These are phyloP conservation scores for Symbiodinium pilosum DNA, from an alignment of 73 alveolate genomes.

Conservation along the genomic window DNA sequence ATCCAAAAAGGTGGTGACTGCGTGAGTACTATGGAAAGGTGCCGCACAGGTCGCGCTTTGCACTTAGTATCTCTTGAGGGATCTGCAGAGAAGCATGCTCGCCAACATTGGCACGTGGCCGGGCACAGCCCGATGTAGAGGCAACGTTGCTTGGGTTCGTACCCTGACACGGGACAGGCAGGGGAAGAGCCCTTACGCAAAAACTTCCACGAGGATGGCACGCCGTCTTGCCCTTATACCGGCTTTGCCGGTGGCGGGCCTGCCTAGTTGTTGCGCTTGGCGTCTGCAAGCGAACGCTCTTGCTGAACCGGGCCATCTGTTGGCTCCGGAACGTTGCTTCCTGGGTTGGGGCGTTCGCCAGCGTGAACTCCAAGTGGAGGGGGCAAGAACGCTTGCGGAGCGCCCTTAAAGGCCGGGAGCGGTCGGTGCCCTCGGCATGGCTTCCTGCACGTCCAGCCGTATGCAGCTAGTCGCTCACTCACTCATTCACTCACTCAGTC, in stretches of 20 bases:
- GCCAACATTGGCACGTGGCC: background rate
- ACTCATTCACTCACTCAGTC: background rate
- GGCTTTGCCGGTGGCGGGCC: slow-evolving; percentile 11
- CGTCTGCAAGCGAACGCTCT: background rate
- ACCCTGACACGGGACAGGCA: too few relatives aligned
- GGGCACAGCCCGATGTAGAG: background rate
- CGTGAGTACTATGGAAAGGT: background rate
- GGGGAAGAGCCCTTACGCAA: too few relatives aligned
- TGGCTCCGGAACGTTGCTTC: background rate
- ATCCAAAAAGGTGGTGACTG: background rate
- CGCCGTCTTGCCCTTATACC: background rate
- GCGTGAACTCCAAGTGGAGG: background rate
- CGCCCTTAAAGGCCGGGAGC: background rate
- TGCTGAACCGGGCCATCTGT: background rate
- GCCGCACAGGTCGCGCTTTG: background rate
- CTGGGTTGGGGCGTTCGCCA: background rate
- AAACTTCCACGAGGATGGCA: background rate
- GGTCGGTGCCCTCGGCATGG: background rate
- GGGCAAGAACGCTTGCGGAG: slow-evolving; percentile 6
- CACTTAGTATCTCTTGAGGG: background rate
- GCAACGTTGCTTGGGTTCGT: too few relatives aligned
- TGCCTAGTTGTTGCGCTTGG: background rate
- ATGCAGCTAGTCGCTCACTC: background rate
- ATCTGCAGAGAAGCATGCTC: slow-evolving; percentile 5
- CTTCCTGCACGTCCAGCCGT: slow-evolving; percentile 5